A percentile compares a stretch with the other conserved stretches of the same genome.
These are phyloP conservation scores for Gossypium mustelinum DNA, from an alignment of 345 rosid species.

Conservation along the genomic window DNA sequence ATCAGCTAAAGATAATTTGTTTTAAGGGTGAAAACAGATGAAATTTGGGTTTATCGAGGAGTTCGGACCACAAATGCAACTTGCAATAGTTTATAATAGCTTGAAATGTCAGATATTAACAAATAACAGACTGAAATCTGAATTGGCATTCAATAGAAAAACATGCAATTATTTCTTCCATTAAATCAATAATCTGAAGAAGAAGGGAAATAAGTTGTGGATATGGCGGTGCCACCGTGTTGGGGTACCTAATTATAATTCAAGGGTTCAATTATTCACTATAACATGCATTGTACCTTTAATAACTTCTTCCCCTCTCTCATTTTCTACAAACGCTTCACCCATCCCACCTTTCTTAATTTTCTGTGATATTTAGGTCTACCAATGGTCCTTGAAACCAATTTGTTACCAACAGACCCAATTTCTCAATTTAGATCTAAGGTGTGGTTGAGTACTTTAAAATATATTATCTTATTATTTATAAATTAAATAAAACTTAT, in stretches of 20 bases:
- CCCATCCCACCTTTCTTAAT: too few relatives aligned
- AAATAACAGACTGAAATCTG: not conserved
- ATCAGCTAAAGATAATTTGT: not conserved
- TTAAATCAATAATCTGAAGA: not conserved
- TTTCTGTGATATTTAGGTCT: too few relatives aligned
- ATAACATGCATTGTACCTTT: not conserved
- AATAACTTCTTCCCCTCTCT: not conserved
- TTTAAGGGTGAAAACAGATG: not conserved
- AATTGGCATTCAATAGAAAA: not conserved
- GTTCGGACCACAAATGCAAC: not conserved
- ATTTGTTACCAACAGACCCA: too few relatives aligned
- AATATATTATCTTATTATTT: too few relatives aligned
- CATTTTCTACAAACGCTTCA: not conserved
- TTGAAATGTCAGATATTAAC: not conserved
- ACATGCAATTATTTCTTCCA: not conserved
- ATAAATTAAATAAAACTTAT: too few relatives aligned
- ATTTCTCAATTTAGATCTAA: too few relatives aligned
- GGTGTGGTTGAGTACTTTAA: fast-evolving
- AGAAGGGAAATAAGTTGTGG: not conserved
- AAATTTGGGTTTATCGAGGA: too few relatives aligned
- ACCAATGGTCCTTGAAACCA: too few relatives aligned
- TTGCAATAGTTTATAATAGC: not conserved
- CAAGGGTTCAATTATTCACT: not conserved
- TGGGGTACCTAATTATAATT: slow-evolving; percentile 2
- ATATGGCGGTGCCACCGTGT: not conserved